Percentiles rank a stretch among this genome's conserved stretches.
These are phyloP conservation scores for Xylaria venustula DNA, from an alignment of 495 filamentous ascomycete genomes.

Conservation along the genomic window DNA sequence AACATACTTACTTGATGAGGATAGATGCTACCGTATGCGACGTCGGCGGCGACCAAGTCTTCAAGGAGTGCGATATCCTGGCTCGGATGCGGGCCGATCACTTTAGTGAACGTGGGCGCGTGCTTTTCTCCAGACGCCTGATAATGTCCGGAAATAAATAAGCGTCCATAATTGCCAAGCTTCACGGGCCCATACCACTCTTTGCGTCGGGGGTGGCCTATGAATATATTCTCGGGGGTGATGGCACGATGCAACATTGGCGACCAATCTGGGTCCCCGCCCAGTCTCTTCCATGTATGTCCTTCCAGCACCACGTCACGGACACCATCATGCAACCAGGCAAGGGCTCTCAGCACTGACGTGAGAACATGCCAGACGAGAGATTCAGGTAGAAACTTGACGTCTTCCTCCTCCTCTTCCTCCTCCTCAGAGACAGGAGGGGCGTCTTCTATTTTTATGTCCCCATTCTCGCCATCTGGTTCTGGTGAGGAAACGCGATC, in stretches of 20 bases:
- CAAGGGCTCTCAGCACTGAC: conserved; percentile 37
- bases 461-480: neutral
- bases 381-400: conserved; percentile 37
- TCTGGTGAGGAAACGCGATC: neutral
- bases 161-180: conserved; percentile 40
- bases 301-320: neutral
- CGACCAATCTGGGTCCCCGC: conserved; percentile 36
- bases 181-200: conserved; percentile 51
- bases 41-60: conserved; percentile 13
- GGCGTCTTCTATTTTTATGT: conserved; percentile 1
- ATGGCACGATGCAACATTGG: conserved; percentile 46
- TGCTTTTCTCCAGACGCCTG: neutral
- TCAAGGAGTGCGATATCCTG: conserved; percentile 4
- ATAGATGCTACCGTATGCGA: conserved; percentile 14
- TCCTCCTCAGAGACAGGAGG: neutral
- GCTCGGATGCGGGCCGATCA: conserved; percentile 15
- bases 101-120: conserved; percentile 11
- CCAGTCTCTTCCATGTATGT: neutral
- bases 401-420: neutral
- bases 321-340: conserved; percentile 44
- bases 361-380: conserved; percentile 45
- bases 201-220: conserved; percentile 39
- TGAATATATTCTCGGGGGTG: conserved; percentile 40
- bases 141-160: conserved; percentile 34
- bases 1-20: conserved; percentile 20